These are phyloP conservation scores for Tardiomyces blankii DNA, from an alignment of 1,139 yeast genomes.

Conservation along the genomic window DNA sequence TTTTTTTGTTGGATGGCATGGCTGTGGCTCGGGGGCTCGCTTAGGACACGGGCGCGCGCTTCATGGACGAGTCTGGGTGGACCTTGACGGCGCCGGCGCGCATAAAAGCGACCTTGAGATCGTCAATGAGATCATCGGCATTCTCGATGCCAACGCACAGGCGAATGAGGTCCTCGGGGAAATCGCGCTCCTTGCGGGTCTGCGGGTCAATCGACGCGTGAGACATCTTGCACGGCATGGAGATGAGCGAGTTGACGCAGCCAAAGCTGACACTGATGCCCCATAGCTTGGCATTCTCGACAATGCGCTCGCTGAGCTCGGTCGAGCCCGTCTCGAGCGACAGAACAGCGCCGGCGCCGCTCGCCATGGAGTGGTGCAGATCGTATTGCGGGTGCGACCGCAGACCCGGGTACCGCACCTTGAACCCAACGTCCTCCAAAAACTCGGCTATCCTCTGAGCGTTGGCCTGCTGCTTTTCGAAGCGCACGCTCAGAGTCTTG, in stretches of 20 bases:
- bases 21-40: no score
- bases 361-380: slow-evolving; percentile 64
- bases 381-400: slow-evolving; percentile 72
- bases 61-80: neutral
- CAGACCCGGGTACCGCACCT: slow-evolving; percentile 79
- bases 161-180: slow-evolving; percentile 85
- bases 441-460: slow-evolving; percentile 66
- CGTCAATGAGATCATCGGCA: slow-evolving; percentile 51
- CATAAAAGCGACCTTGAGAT: slow-evolving; percentile 57
- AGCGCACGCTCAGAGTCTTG: slow-evolving; percentile 72
- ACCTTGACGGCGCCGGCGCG: slow-evolving; percentile 50
- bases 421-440: slow-evolving; percentile 44
- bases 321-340: slow-evolving; percentile 79
- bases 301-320: slow-evolving; percentile 56
- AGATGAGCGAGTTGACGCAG: slow-evolving; percentile 81
- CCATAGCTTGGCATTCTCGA: slow-evolving; percentile 64
- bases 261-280: slow-evolving; percentile 93
- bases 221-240: slow-evolving; percentile 92
- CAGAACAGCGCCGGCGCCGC: slow-evolving; percentile 83
- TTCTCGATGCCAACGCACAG: slow-evolving; percentile 83
- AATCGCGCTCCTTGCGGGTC: slow-evolving; percentile 73
- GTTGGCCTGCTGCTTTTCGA: slow-evolving; percentile 79
- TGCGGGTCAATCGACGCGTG: slow-evolving; percentile 92
- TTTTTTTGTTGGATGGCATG: no score
- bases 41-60: neutral